Evolutionary conservation across 768 basidiomycete genomes (phyloP).

Genomic region (Trametes elegans): DNA sequence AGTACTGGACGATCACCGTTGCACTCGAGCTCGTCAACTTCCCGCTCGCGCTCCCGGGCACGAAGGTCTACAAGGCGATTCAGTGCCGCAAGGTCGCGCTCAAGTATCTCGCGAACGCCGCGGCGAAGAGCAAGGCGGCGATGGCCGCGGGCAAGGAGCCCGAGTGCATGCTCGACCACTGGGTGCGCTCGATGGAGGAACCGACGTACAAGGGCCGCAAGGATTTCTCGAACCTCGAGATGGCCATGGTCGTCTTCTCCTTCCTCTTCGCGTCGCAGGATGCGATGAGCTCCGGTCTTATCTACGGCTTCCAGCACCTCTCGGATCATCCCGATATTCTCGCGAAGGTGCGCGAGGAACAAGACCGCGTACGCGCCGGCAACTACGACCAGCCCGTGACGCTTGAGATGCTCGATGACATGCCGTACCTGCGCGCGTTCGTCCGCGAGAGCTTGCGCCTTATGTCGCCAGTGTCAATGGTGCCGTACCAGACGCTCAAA

Average conservation of each 20-base stretch:
- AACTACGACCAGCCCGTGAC: conserved; percentile 76
- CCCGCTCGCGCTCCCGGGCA: conserved; percentile 91
- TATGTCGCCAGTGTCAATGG: conserved; percentile 96
- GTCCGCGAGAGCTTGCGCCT: conserved; percentile 92
- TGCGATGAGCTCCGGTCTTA: conserved; percentile 96
- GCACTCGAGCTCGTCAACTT: conserved; percentile 99
- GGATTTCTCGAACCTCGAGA: conserved; percentile 91
- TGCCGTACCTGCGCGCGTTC: conserved; percentile 89
- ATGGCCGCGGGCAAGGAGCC: conserved; percentile 81
- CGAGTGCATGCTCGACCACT: conserved; percentile 89
- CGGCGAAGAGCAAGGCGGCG: conserved; percentile 71
- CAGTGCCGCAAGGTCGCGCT: conserved; percentile 87
- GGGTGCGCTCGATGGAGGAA: conserved; percentile 74
- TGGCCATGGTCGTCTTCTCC: conserved; percentile 95
- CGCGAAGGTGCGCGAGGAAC: conserved; percentile 88
- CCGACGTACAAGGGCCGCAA: conserved; percentile 68
- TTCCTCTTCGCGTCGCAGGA: conserved; percentile 98
- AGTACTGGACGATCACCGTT: conserved; percentile 94
- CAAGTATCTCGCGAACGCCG: conserved; percentile 77
- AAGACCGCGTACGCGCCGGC: conserved; percentile 76
- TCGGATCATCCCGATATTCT: conserved; percentile 89
- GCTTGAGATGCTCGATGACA: conserved; percentile 85
- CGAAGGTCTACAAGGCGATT: conserved; percentile 92
- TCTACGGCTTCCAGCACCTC: conserved; percentile 95
- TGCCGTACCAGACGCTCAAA: conserved; percentile 90